These are phyloP conservation scores for Nicotiana attenuata DNA, from an alignment of 257 asterid species.

Conservation along the genomic window DNA sequence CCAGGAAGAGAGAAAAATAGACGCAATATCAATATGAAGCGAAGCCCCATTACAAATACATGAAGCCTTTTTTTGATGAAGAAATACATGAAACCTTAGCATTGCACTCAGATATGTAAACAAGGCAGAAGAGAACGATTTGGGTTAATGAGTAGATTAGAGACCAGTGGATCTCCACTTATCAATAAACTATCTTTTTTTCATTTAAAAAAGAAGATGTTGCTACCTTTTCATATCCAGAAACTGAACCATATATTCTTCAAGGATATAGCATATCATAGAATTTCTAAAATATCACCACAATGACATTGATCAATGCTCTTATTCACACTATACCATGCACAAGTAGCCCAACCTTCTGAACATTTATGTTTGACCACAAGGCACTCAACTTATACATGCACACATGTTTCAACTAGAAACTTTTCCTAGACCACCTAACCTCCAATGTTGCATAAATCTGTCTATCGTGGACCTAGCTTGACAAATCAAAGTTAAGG, in stretches of 20 bases:
- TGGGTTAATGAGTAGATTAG: neutral
- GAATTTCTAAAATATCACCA: neutral
- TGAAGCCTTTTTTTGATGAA: neutral
- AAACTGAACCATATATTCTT: neutral
- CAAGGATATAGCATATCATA: neutral
- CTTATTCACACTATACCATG: neutral
- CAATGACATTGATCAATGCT: neutral
- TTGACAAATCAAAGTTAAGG: neutral
- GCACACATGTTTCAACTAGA: neutral
- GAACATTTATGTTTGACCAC: neutral
- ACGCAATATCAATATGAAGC: constrained; percentile 9
- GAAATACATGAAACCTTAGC: neutral
- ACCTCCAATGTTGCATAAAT: constrained; percentile 4
- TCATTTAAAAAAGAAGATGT: too few species aligned
- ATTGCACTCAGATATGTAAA: neutral
- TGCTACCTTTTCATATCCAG: neutral
- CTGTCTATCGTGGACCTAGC: neutral
- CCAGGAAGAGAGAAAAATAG: neutral
- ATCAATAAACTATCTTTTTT: too few species aligned
- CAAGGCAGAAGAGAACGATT: neutral
- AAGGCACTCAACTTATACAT: neutral
- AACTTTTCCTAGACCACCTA: neutral
- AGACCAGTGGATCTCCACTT: neutral
- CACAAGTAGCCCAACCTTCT: neutral
- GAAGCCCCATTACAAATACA: neutral